phyloP scores from a whole-genome alignment of 1,139 yeast genomes.

The Pneumocystis carinii region DNA sequence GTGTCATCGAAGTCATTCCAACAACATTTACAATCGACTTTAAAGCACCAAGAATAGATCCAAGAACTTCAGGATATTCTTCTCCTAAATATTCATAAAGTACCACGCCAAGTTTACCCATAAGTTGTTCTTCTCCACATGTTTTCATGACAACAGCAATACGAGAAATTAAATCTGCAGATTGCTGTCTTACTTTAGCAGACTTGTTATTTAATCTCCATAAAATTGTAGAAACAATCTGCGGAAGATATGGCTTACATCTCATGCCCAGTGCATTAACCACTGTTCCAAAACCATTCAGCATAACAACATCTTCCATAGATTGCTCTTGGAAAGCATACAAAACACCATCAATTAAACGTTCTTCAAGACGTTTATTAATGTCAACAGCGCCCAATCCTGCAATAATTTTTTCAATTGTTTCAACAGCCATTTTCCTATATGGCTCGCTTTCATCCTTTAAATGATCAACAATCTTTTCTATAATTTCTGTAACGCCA shows the following conservation, averaged over 20 bases:
- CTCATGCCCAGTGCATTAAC: conserved; percentile 55
- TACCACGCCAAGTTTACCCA: conserved; percentile 57
- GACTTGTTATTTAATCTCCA: conserved; percentile 61
- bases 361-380: conserved; percentile 44
- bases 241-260: conserved; percentile 58
- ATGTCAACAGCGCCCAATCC: conserved; percentile 38
- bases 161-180: conserved; percentile 61
- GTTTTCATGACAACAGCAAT: conserved; percentile 53
- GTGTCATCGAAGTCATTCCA: conserved; percentile 51
- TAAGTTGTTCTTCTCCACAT: conserved; percentile 50
- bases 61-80: conserved; percentile 85
- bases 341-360: conserved; percentile 68
- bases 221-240: conserved; percentile 58
- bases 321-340: conserved; percentile 74
- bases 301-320: conserved; percentile 36
- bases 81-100: conserved; percentile 89
- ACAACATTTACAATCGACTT: conserved; percentile 37
- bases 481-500: conserved; percentile 50
- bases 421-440: conserved; percentile 63
- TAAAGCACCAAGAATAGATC: conserved; percentile 65
- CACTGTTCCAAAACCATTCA: conserved; percentile 53
- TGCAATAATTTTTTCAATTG: conserved; percentile 38
- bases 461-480: conserved; percentile 40
- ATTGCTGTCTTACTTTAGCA: conserved; percentile 66
- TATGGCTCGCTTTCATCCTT: conserved; percentile 76